Base-by-base conservation (phyloP, 176 grass and related monocot genomes). In the Musa itinerans region DNA sequence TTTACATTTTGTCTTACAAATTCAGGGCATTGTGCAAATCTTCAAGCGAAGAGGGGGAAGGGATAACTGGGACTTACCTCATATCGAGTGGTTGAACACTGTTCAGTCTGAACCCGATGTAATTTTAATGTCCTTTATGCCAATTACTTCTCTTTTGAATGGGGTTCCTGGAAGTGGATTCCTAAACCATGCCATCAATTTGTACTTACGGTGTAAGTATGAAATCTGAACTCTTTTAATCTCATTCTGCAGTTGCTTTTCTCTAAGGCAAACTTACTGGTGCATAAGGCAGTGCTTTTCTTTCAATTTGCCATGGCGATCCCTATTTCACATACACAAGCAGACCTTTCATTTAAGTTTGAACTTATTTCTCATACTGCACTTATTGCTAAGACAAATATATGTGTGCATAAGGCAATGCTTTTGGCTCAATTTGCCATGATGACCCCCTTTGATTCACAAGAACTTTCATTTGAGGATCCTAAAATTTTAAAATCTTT, bases 151-250 rank as follows among this genome's bases (percentile, higher is more conserved):
- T 80, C 80, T 98, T 27, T 86, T 98, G 86, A 91, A 89, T 83
- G 94, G 90, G 81, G 88, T 98, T 76, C 94, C 90, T 83, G 94
- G 94, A 63, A 91, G 90, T 81, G 94, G 94, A 59, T 98, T 98
- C 86, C 79, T 98, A 81, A 98, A 73, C 81, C 94, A 98, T 77
- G 94, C 94, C 63, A 91, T 98, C 80, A 98, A 98, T 89, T 76
- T 93, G 15, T 98, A 98, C 69, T 84, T 98, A 67, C 86, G 94
- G 22, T 87, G 94, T 98, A 89, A 91, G 78, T 73, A 51, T 53
- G 8, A 51, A 48, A 52, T 54, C 4, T 27, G 49, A 21, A 12
- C 22, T 57, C 23, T 52, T 16, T 21, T 16, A 17, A 19, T 25
- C 25, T 29, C 23, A 56, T 74, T 56, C 29, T 11, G 1, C 8